Evolutionary conservation across 331 rosid species (phyloP), one percentile per base, ranked within the genome.

Genomic region (Erythrophleum ivorense): DNA sequence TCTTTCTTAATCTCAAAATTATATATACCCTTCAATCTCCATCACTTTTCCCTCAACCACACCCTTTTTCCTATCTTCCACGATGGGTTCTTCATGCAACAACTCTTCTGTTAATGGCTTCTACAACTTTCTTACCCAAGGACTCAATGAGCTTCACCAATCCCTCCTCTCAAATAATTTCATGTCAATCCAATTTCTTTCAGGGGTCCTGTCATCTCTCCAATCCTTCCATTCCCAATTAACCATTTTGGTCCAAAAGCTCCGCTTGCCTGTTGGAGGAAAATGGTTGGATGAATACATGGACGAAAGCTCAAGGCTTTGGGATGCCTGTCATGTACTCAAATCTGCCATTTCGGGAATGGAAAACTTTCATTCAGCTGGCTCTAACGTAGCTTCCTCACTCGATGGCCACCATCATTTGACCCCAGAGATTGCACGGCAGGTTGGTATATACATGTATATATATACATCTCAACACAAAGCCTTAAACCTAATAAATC

Each of bases 261-360:
- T 90, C 36, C 90, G 88, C 73, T 79, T 92, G 64, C 94, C 97
- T 5, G 82, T 83, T 3, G 97, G 97, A 10, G 97, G 91, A 1
- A 92, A 92, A 83, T 92, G 97, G 97, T 86, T 92, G 2, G 90
- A 92, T 18, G 97, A 92, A 73, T 92, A 92, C 86, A 92, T 92
- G 97, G 97, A 92, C 33, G 97, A 92, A 66, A 90, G 90, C 80
- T 87, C 97, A 18, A 82, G 90, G 82, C 90, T 90, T 40, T 92
- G 92, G 97, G 92, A 90, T 79, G 88, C 89, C 3, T 90, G 88
- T 33, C 91, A 88, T 73, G 89, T 83, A 1, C 90, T 92, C 73
- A 92, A 92, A 78, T 85, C 91, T 24, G 90, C 91, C 13, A 78
- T 87, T 67, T 85, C 90, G 36, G 85, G 89, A 6, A 84, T 90